Percentiles rank a stretch among this genome's conserved stretches.
Evolutionary conservation across 116 monocot genomes (phyloP).

Genomic region (Zostera marina): DNA sequence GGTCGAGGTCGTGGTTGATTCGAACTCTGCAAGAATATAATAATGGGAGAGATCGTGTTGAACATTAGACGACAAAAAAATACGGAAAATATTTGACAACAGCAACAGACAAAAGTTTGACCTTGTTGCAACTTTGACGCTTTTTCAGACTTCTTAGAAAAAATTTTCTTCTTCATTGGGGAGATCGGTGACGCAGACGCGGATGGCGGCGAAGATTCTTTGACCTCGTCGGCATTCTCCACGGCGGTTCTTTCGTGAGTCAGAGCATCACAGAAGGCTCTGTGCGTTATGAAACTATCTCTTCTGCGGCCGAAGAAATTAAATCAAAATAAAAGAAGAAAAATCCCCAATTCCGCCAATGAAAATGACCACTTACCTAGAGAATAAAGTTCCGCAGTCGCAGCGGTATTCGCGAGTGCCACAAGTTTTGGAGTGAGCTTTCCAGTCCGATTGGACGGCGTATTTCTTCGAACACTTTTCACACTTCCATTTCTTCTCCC

Average conservation of each 20-base stretch:
- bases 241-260: not conserved
- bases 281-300: constrained; percentile 3
- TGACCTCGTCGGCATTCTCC: not conserved
- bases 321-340: too few relatives aligned
- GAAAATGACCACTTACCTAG: constrained; percentile 20
- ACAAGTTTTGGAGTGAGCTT: constrained; percentile 77
- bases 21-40: too few relatives aligned
- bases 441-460: constrained; percentile 92
- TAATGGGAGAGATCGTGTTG: too few relatives aligned
- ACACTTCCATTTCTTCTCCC: constrained; percentile 96
- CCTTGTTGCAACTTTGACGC: too few relatives aligned
- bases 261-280: constrained; percentile 1
- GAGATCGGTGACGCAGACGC: too few relatives aligned
- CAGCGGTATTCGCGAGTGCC: constrained; percentile 78
- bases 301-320: not conserved
- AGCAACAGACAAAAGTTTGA: too few relatives aligned
- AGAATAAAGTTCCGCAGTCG: constrained; percentile 90
- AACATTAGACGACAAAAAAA: too few relatives aligned
- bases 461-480: constrained; percentile 94
- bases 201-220: not conserved
- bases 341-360: too few relatives aligned
- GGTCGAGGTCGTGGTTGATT: too few relatives aligned
- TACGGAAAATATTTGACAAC: too few relatives aligned
- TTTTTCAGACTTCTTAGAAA: too few relatives aligned
- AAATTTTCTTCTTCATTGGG: too few relatives aligned